A percentile compares a stretch with the other conserved stretches of the same genome.
Conservation (phyloP, 2,329 filamentous ascomycete genomes). For the Penicillium frequentans region DNA sequence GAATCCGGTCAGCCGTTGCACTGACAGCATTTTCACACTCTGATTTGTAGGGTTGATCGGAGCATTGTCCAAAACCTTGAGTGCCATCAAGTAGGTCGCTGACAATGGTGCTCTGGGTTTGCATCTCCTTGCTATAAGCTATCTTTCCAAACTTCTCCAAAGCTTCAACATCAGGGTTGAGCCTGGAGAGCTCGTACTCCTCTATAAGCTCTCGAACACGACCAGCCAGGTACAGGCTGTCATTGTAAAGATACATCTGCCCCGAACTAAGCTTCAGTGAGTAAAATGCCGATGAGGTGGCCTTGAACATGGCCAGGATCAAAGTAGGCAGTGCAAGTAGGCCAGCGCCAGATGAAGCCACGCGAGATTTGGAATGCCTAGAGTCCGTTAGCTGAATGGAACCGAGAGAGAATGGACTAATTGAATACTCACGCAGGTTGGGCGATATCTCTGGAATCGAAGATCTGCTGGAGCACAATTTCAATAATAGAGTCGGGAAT, state of each 20-base stretch:
- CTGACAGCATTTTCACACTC: slow-evolving; percentile 62
- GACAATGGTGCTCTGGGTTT: slow-evolving; percentile 62
- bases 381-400: slow-evolving; percentile 20
- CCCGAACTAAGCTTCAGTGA: slow-evolving; percentile 48
- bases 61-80: slow-evolving; percentile 62
- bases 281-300: slow-evolving; percentile 49
- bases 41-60: slow-evolving; percentile 57
- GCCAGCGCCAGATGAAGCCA: slow-evolving; percentile 43
- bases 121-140: slow-evolving; percentile 65
- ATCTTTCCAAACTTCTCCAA: slow-evolving; percentile 61
- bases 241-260: slow-evolving; percentile 67
- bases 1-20: slow-evolving; percentile 58
- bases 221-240: slow-evolving; percentile 59
- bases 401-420: not conserved
- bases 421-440: slow-evolving; percentile 35
- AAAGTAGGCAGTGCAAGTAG: slow-evolving; percentile 49
- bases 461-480: slow-evolving; percentile 43
- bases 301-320: slow-evolving; percentile 52
- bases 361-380: slow-evolving; percentile 35
- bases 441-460: slow-evolving; percentile 41
- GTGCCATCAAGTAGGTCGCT: slow-evolving; percentile 63
- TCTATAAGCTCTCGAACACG: slow-evolving; percentile 51
- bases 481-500: slow-evolving; percentile 73
- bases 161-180: slow-evolving; percentile 56
- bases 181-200: slow-evolving; percentile 48